Percentiles rank a stretch among this genome's conserved stretches.
phyloP scores from a whole-genome alignment of 768 basidiomycete genomes.

The Lactarius tabidus region DNA sequence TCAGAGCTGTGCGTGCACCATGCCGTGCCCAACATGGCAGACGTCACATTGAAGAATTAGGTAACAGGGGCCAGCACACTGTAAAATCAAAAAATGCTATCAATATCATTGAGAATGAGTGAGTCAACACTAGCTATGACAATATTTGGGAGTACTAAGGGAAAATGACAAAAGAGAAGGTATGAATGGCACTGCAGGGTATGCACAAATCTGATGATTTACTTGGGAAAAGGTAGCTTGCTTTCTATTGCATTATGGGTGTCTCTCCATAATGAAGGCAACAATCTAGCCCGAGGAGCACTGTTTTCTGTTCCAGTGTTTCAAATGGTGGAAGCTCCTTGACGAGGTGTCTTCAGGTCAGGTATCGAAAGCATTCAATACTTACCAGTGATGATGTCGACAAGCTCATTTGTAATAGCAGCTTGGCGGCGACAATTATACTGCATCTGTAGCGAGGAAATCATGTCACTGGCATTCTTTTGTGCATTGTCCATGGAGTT shows the following conservation, averaged over 20 bases:
- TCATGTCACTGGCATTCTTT: slow-evolving; percentile 98
- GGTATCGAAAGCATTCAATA: slow-evolving; percentile 11
- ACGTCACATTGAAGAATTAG: too few species aligned
- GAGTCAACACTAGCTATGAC: too few species aligned
- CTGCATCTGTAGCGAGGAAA: slow-evolving; percentile 78
- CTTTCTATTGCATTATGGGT: slow-evolving; percentile 20
- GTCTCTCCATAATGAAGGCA: slow-evolving; percentile 14
- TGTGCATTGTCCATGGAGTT: slow-evolving; percentile 99
- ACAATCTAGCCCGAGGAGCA: slow-evolving; percentile 1
- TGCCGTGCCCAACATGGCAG: too few species aligned
- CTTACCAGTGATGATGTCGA: slow-evolving; percentile 87
- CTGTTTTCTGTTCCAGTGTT: slow-evolving; percentile 7
- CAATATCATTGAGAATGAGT: too few species aligned
- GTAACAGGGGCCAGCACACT: too few species aligned
- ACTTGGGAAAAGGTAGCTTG: slow-evolving; percentile 10
- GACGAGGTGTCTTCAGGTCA: not conserved
- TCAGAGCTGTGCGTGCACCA: too few species aligned
- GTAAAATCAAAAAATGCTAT: too few species aligned
- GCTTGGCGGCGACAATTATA: slow-evolving; percentile 99
- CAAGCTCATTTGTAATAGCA: slow-evolving; percentile 93
- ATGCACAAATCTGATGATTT: not conserved
- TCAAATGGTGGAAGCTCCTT: slow-evolving; percentile 50
- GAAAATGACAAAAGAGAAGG: too few species aligned
- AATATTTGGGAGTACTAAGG: too few species aligned
- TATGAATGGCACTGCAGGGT: too few species aligned